A percentile compares a stretch with the other conserved stretches of the same genome.
Conservation (phyloP, 495 filamentous ascomycete genomes). For the Collariella sp. region DNA sequence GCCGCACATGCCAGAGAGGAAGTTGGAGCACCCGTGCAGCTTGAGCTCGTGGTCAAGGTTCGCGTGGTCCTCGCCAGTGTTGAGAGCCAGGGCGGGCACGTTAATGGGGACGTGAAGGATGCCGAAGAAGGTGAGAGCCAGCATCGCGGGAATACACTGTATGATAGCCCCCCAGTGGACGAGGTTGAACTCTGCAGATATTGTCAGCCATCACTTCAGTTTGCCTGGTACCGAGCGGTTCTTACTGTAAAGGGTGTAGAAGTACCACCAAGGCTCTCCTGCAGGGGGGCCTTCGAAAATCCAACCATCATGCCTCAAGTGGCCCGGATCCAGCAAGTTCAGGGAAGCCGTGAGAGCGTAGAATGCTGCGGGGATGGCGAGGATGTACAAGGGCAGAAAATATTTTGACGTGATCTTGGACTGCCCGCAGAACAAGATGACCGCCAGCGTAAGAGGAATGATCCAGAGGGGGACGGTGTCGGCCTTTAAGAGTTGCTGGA, state of each 20-base stretch:
- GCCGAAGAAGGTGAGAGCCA: slow-evolving; percentile 94
- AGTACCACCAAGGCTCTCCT: slow-evolving; percentile 90
- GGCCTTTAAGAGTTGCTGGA: slow-evolving; percentile 57
- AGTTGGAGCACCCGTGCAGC: slow-evolving; percentile 87
- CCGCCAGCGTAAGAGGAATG: slow-evolving; percentile 66
- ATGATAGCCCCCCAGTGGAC: slow-evolving; percentile 67
- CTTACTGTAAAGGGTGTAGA: slow-evolving; percentile 88
- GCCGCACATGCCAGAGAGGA: slow-evolving; percentile 71
- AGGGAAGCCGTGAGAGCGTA: slow-evolving; percentile 68
- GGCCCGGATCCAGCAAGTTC: slow-evolving; percentile 51
- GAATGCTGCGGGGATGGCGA: slow-evolving; percentile 69
- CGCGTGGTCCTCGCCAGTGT: slow-evolving; percentile 81
- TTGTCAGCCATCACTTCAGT: not conserved
- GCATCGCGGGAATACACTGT: slow-evolving; percentile 85
- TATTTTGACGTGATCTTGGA: slow-evolving; percentile 67
- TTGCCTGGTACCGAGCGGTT: not conserved
- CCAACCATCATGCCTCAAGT: slow-evolving; percentile 68
- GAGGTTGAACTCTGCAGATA: slow-evolving; percentile 14
- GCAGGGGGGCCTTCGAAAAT: slow-evolving; percentile 77
- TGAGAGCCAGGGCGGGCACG: slow-evolving; percentile 82
- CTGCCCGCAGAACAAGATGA: slow-evolving; percentile 67
- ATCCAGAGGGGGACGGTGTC: slow-evolving; percentile 78
- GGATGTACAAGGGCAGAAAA: slow-evolving; percentile 79
- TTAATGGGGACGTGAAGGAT: slow-evolving; percentile 97
- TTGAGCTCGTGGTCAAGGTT: slow-evolving; percentile 87